Conservation (phyloP, 805 yeast species). For the Kuraishia piskuri region DNA sequence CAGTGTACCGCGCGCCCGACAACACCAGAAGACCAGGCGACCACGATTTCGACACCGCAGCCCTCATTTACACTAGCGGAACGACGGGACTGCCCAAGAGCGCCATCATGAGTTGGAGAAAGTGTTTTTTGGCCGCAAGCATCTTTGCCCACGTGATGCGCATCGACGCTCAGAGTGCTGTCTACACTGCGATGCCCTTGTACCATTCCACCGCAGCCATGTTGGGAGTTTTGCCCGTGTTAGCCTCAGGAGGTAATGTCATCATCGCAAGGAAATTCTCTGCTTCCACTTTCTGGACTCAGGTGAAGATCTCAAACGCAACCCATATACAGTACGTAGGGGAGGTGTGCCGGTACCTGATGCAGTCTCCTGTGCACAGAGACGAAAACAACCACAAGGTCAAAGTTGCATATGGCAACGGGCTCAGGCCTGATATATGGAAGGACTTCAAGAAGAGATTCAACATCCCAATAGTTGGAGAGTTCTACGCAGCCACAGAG, state of each 20-base stretch:
- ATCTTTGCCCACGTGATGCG: conserved; percentile 65
- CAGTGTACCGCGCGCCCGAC: conserved; percentile 47
- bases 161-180: conserved; percentile 42
- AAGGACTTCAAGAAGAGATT: conserved; percentile 67
- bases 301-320: conserved; percentile 60
- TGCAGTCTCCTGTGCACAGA: conserved; percentile 57
- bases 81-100: conserved; percentile 94
- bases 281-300: conserved; percentile 83
- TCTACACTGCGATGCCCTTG: conserved; percentile 90
- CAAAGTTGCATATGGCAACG: conserved; percentile 80
- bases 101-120: conserved; percentile 89
- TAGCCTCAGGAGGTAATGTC: conserved; percentile 59
- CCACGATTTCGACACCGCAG: conserved; percentile 52
- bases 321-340: conserved; percentile 92
- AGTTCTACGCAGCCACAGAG: conserved; percentile 91
- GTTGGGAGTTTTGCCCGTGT: conserved; percentile 64
- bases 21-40: conserved; percentile 49
- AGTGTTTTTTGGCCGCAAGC: conserved; percentile 60
- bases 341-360: conserved; percentile 82
- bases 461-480: conserved; percentile 69
- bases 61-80: conserved; percentile 84
- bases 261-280: conserved; percentile 79
- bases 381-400: conserved; percentile 57
- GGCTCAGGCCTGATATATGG: conserved; percentile 88
- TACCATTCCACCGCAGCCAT: conserved; percentile 93